These are phyloP conservation scores for Lentinula detonsa DNA, from an alignment of 768 basidiomycete species.

Conservation along the genomic window DNA sequence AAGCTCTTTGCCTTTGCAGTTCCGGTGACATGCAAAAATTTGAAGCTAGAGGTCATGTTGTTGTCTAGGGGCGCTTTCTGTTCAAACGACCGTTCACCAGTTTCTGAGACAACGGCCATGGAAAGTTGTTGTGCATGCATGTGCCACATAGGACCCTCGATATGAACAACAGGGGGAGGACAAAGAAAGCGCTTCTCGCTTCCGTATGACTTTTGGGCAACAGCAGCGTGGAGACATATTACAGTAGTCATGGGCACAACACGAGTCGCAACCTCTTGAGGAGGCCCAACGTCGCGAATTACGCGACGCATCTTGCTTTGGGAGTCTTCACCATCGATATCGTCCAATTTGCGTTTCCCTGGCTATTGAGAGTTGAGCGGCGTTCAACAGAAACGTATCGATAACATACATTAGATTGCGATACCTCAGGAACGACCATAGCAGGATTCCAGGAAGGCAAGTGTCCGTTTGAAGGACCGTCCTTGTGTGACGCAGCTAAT, in stretches of 20 bases:
- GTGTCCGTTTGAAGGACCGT: constrained; percentile 20
- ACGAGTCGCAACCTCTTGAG: constrained; percentile 59
- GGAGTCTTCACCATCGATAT: constrained; percentile 53
- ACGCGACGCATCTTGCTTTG: constrained; percentile 81
- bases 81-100: constrained; percentile 76
- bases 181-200: constrained; percentile 93
- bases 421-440: constrained; percentile 19
- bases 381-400: constrained; percentile 22
- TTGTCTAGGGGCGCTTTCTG: constrained; percentile 81
- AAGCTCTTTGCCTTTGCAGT: constrained; percentile 89
- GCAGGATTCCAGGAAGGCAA: constrained; percentile 33
- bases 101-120: constrained; percentile 84
- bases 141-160: constrained; percentile 84
- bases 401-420: constrained; percentile 23
- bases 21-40: constrained; percentile 84
- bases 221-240: constrained; percentile 84
- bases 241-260: constrained; percentile 89
- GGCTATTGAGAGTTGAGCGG: constrained; percentile 13
- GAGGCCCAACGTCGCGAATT: constrained; percentile 63
- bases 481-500: constrained; percentile 25
- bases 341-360: constrained; percentile 74
- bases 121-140: constrained; percentile 76
- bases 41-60: constrained; percentile 85
- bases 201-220: constrained; percentile 94
- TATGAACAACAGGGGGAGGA: constrained; percentile 89